A percentile compares a stretch with the other conserved stretches of the same genome.
These are phyloP conservation scores for Microsporum ferrugineum DNA, from an alignment of 2,329 filamentous ascomycete species.

Conservation along the genomic window DNA sequence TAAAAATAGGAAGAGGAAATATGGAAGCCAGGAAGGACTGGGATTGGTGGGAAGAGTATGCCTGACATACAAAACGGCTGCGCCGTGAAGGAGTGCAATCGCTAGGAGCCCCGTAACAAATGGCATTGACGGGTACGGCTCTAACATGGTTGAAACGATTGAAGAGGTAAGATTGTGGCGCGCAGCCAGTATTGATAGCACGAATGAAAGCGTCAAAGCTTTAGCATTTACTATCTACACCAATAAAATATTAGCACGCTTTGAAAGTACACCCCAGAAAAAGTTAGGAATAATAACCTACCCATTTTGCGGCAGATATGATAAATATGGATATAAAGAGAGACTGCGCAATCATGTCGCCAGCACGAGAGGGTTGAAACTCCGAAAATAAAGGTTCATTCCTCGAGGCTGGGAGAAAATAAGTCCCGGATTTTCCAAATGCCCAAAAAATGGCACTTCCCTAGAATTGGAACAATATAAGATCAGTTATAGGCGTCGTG, in stretches of 20 bases:
- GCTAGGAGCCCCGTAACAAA: constrained; percentile 25
- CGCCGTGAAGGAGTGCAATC: constrained; percentile 24
- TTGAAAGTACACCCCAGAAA: background rate
- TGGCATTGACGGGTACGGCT: constrained; percentile 17
- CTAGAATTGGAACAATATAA: background rate
- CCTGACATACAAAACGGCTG: constrained; percentile 21
- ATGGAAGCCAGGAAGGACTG: constrained; percentile 21
- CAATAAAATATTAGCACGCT: constrained; percentile 4
- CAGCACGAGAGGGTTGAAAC: constrained; percentile 3
- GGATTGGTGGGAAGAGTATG: constrained; percentile 20
- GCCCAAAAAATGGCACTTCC: constrained; percentile 7
- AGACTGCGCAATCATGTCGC: constrained; percentile 28
- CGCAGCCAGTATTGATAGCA: constrained; percentile 26
- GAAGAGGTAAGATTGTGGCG: background rate
- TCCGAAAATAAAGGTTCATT: constrained; percentile 1
- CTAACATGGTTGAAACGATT: background rate
- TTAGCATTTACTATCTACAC: constrained; percentile 33
- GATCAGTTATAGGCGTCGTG: background rate
- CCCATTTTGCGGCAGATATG: constrained; percentile 30
- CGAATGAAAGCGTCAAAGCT: constrained; percentile 28
- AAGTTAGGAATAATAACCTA: constrained; percentile 19
- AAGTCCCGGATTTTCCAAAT: constrained; percentile 1
- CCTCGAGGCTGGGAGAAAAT: constrained; percentile 6
- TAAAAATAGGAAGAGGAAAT: constrained; percentile 29
- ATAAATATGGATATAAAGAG: constrained; percentile 25